Percentiles rank a stretch among this genome's conserved stretches.
Evolutionary conservation across 2,329 filamentous ascomycete genomes (phyloP).

Genomic region (Helotiales sp.): DNA sequence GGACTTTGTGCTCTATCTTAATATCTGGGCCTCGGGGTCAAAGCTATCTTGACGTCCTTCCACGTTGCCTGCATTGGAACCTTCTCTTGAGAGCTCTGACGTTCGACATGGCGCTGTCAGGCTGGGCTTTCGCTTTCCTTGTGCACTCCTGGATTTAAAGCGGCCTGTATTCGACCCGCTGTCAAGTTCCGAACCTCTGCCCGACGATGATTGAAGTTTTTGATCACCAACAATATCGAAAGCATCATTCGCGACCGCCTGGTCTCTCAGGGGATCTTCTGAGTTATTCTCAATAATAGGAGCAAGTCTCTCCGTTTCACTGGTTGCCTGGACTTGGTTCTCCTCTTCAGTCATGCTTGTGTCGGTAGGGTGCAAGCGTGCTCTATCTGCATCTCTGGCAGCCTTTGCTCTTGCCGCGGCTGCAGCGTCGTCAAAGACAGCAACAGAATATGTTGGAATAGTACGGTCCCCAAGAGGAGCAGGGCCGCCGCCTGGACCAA

Average conservation of each 20-base stretch:
- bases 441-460: slow-evolving; percentile 77
- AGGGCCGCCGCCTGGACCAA: slow-evolving; percentile 68
- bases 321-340: background rate
- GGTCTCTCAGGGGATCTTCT: slow-evolving; percentile 10
- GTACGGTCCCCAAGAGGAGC: slow-evolving; percentile 49
- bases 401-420: slow-evolving; percentile 27
- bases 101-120: background rate
- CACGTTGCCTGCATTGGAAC: too few relatives aligned
- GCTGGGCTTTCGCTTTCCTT: slow-evolving; percentile 7
- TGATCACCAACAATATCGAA: background rate
- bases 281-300: background rate
- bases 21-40: slow-evolving; percentile 9
- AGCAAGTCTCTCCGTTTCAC: background rate
- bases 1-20: background rate
- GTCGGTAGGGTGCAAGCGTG: slow-evolving; percentile 5
- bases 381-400: slow-evolving; percentile 51
- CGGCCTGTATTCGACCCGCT: background rate
- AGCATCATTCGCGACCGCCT: background rate
- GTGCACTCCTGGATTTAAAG: slow-evolving; percentile 1
- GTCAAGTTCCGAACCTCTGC: background rate
- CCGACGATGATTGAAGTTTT: background rate
- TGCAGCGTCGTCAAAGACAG: slow-evolving; percentile 68
- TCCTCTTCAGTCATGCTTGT: background rate
- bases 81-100: background rate
- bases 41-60: too few relatives aligned